Evolutionary conservation across 1,284 basidiomycete genomes (phyloP).

Genomic region (Xerocomus amazonicus): DNA sequence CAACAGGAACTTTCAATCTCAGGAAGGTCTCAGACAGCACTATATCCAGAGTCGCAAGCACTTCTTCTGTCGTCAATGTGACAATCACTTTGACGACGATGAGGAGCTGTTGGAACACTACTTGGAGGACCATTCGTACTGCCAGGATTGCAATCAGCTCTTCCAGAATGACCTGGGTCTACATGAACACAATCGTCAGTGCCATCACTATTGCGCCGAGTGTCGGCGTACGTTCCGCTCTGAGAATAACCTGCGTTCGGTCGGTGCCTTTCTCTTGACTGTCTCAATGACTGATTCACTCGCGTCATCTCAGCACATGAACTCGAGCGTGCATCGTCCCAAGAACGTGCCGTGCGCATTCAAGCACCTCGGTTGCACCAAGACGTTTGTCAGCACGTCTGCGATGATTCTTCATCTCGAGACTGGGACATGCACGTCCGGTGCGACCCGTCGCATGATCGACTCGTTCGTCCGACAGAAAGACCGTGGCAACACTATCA

Average conservation of each 20-base stretch:
- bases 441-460: slow-evolving; percentile 33
- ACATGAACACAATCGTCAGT: slow-evolving; percentile 46
- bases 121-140: slow-evolving; percentile 38
- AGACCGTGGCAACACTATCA: slow-evolving; percentile 35
- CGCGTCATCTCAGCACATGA: slow-evolving; percentile 32
- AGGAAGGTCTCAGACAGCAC: slow-evolving; percentile 22
- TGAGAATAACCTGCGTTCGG: slow-evolving; percentile 34
- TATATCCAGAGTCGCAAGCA: slow-evolving; percentile 24
- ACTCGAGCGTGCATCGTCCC: slow-evolving; percentile 38
- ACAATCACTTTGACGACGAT: slow-evolving; percentile 32
- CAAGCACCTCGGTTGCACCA: slow-evolving; percentile 34
- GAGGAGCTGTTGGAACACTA: slow-evolving; percentile 34
- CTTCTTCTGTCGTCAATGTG: slow-evolving; percentile 44
- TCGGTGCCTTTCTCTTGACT: slow-evolving; percentile 1
- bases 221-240: slow-evolving; percentile 45
- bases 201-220: slow-evolving; percentile 45
- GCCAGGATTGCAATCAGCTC: slow-evolving; percentile 37
- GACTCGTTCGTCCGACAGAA: slow-evolving; percentile 34
- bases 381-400: slow-evolving; percentile 40
- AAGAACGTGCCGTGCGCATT: slow-evolving; percentile 40
- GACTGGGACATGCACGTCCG: slow-evolving; percentile 40
- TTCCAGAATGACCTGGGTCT: slow-evolving; percentile 39
- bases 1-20: slow-evolving; percentile 18
- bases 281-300: not conserved
- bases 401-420: slow-evolving; percentile 49